A percentile compares a stretch with the other conserved stretches of the same genome.
These are phyloP conservation scores for Lactarius indigo DNA, from an alignment of 768 basidiomycete genomes.

Conservation along the genomic window DNA sequence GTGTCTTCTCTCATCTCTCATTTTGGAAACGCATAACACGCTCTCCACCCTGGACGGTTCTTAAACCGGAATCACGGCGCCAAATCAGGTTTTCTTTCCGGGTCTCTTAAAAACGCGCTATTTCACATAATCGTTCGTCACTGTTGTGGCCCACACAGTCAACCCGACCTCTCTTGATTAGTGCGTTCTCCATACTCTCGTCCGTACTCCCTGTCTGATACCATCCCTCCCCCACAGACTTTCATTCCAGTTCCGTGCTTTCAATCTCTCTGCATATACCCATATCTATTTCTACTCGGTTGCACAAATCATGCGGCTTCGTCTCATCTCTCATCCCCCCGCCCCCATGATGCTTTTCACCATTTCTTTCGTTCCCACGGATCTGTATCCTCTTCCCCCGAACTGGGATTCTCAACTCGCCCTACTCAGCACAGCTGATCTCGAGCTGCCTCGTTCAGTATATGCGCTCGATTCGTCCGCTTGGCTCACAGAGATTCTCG, in stretches of 20 bases:
- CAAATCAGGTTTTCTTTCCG: not conserved
- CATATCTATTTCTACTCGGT: slow-evolving; percentile 13
- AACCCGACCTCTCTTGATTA: slow-evolving; percentile 12
- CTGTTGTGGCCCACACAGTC: not conserved
- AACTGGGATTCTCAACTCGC: slow-evolving; percentile 56
- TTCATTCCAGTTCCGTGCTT: not conserved
- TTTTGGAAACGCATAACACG: slow-evolving; percentile 15
- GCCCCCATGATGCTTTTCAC: slow-evolving; percentile 58
- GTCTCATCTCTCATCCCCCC: slow-evolving; percentile 43
- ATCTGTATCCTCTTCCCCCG: slow-evolving; percentile 42
- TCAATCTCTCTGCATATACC: slow-evolving; percentile 22
- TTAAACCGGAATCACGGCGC: not conserved
- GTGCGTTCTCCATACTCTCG: not conserved
- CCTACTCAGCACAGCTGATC: slow-evolving; percentile 46
- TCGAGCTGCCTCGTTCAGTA: slow-evolving; percentile 48
- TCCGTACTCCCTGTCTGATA: not conserved
- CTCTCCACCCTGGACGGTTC: not conserved
- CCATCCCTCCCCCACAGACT: not conserved
- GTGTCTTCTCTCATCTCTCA: slow-evolving; percentile 1
- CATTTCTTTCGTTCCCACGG: slow-evolving; percentile 46
- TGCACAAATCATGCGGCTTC: slow-evolving; percentile 49
- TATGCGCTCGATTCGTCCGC: slow-evolving; percentile 61
- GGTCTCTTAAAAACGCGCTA: slow-evolving; percentile 1
- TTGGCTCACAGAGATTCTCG: slow-evolving; percentile 51
- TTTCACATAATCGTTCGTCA: not conserved